Base-by-base conservation (phyloP, 345 rosid species). In the Trapa incisa region DNA sequence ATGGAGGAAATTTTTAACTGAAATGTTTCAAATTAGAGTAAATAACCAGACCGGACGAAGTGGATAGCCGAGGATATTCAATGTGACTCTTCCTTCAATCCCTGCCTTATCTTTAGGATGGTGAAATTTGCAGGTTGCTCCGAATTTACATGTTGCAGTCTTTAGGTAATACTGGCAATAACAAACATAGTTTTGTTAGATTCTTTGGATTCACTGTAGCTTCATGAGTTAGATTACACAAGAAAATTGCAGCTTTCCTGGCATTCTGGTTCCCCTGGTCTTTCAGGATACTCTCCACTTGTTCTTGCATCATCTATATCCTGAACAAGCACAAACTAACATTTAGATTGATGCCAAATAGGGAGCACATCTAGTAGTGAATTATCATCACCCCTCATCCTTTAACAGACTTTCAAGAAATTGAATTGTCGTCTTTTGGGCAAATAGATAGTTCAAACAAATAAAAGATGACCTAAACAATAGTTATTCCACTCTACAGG, bases 121-220 rank as follows among this genome's bases (percentile, higher is more conserved):
- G 83, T 95, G 92, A 78, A 95, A 95, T 85, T 91, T 95, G 89
- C 99, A 95, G 69, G 99, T 95, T 68, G 93, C 96, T 68, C 99
- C 99, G 80, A 95, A 95, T 82, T 89, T 95, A 81, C 99, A 95
- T 13, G 96, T 91, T 74, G 98, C 99, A 53, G 98, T 95, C 85
- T 91, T 91, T 75, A 95, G 77, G 73, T 85, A 95, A 83, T 87
- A 89, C 99, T 95, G 85, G 69, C 32, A 37, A 39, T 8, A 38
- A 47, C n/a, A 65, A 65, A 14, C 52, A 43, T 42, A 43, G 7
- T 38, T 22, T 11, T 65, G 67, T 65, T 4, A 37, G 67, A 6
- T 41, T 17, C 36, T 32, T 15, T 10, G 38, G 37, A 9, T 58
- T 58, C 37, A 35, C 16, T 1, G 14, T 58, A 38, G 37, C 37